Evolutionary conservation across 768 basidiomycete genomes (phyloP).

Genomic region (Sarcomyxa edulis): DNA sequence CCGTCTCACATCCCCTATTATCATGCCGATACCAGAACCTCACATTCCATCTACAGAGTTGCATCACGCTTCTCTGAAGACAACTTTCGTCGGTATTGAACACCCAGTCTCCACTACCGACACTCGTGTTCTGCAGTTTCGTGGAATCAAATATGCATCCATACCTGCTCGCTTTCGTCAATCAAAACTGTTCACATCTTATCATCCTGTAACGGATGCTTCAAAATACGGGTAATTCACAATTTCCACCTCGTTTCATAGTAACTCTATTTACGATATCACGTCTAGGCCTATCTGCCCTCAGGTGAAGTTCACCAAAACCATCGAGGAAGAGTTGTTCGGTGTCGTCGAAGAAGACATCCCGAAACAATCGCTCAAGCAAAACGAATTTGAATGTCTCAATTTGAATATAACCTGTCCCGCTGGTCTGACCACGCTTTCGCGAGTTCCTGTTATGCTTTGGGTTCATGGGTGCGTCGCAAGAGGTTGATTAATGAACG

Average conservation of each 20-base stretch:
- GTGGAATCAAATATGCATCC: conserved; percentile 73
- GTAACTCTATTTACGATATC: too few species aligned
- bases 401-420: conserved; percentile 81
- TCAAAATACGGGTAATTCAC: conserved; percentile 58
- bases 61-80: conserved; percentile 49
- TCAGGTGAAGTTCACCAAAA: conserved; percentile 40
- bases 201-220: conserved; percentile 56
- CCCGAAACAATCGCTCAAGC: conserved; percentile 49
- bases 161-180: conserved; percentile 74
- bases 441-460: conserved; percentile 70
- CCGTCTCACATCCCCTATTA: neutral
- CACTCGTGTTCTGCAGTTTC: conserved; percentile 60
- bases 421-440: conserved; percentile 43
- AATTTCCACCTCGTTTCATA: conserved; percentile 1
- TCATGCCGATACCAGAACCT: too few species aligned
- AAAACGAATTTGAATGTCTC: conserved; percentile 76
- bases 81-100: conserved; percentile 62
- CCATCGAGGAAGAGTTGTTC: conserved; percentile 57
- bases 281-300: conserved; percentile 67
- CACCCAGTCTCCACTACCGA: conserved; percentile 56
- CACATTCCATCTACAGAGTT: conserved; percentile 30
- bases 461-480: conserved; percentile 78
- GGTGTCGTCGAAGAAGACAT: conserved; percentile 48
- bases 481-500: too few species aligned
- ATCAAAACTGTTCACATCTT: conserved; percentile 55